These are phyloP conservation scores for Entoloma clypeatum DNA, from an alignment of 1,284 basidiomycete genomes.

Conservation along the genomic window DNA sequence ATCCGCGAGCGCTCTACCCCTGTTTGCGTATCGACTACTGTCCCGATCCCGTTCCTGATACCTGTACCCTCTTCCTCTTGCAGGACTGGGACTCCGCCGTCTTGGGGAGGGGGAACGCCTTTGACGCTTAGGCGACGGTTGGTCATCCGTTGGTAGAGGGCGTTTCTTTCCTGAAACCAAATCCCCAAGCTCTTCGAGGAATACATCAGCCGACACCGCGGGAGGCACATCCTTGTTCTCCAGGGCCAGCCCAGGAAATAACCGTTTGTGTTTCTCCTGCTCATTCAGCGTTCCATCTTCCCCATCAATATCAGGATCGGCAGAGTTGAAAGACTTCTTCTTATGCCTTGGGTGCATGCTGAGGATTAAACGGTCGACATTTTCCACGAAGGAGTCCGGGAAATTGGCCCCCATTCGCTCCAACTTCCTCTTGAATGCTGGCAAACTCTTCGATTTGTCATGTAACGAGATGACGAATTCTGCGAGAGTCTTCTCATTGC, in stretches of 20 bases:
- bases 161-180: constrained; percentile 77
- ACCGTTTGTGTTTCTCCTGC: constrained; percentile 71
- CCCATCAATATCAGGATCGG: constrained; percentile 40
- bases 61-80: constrained; percentile 45
- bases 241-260: constrained; percentile 91
- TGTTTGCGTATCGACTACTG: constrained; percentile 39
- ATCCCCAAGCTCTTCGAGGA: constrained; percentile 81
- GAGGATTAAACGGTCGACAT: constrained; percentile 91
- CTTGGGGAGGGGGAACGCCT: constrained; percentile 44
- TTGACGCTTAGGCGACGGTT: constrained; percentile 54
- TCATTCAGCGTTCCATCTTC: constrained; percentile 47
- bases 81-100: constrained; percentile 53
- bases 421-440: constrained; percentile 82
- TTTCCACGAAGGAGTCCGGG: constrained; percentile 86
- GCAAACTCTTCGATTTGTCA: constrained; percentile 72
- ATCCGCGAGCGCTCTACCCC: constrained; percentile 51
- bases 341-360: constrained; percentile 97
- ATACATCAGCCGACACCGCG: constrained; percentile 56
- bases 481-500: constrained; percentile 89
- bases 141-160: constrained; percentile 44
- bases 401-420: constrained; percentile 83
- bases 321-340: constrained; percentile 48
- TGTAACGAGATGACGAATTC: constrained; percentile 96
- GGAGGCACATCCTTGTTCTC: constrained; percentile 69
- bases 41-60: constrained; percentile 42